phyloP scores from a whole-genome alignment of 176 grass and related monocot species.

The Phoenix dactylifera region DNA sequence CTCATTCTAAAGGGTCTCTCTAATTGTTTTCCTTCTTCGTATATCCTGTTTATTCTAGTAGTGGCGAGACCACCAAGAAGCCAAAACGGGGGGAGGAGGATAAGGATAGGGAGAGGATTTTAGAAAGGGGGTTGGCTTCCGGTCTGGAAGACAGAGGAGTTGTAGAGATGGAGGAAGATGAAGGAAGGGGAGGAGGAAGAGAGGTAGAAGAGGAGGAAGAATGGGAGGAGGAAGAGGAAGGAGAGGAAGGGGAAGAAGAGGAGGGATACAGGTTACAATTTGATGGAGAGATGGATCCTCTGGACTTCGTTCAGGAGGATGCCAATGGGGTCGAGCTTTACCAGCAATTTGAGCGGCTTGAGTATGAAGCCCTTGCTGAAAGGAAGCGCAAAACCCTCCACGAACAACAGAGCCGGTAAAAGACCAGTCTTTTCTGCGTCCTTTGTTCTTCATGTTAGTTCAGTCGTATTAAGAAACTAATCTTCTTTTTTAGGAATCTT shows the following conservation, averaged over 20 bases:
- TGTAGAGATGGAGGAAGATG: slow-evolving; percentile 6
- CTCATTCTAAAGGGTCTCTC: too few species aligned
- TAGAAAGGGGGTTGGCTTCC: not conserved
- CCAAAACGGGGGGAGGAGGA: too few species aligned
- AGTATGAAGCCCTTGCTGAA: slow-evolving; percentile 49
- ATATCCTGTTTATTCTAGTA: too few species aligned
- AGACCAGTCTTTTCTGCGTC: not conserved
- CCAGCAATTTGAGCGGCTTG: slow-evolving; percentile 35
- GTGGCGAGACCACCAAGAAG: too few species aligned
- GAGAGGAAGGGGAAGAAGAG: slow-evolving; percentile 23
- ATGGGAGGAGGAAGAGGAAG: slow-evolving; percentile 17
- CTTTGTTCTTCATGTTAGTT: too few species aligned
- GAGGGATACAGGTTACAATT: slow-evolving; percentile 28
- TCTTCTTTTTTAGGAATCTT: not conserved
- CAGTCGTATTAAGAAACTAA: too few species aligned
- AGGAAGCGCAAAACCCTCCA: slow-evolving; percentile 62
- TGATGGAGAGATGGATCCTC: slow-evolving; percentile 22
- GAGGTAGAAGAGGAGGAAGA: not conserved
- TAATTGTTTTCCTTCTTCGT: too few species aligned
- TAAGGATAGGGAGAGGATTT: too few species aligned
- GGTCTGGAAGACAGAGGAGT: not conserved
- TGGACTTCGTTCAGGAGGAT: slow-evolving; percentile 24
- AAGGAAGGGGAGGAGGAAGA: not conserved
- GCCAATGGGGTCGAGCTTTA: slow-evolving; percentile 33
- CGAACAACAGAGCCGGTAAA: slow-evolving; percentile 22